These are phyloP conservation scores for Berberis vulgaris DNA, from an alignment of 164 flowering plant genomes.

Conservation along the genomic window DNA sequence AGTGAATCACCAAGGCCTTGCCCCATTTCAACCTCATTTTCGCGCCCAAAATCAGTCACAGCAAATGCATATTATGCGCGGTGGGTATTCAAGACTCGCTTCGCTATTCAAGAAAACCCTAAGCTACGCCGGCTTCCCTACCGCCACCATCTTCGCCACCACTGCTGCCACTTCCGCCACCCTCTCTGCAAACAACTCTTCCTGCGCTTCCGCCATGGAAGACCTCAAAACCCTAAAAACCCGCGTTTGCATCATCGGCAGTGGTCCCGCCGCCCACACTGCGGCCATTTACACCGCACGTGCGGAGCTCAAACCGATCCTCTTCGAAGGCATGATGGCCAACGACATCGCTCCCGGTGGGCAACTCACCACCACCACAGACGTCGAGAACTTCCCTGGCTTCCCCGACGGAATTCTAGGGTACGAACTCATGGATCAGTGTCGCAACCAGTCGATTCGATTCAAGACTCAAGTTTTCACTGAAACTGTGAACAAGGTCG, in stretches of 20 bases:
- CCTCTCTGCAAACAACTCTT: slow-evolving; percentile 13
- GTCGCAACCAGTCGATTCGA: slow-evolving; percentile 51
- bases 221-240: slow-evolving; percentile 21
- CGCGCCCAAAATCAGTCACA: no score
- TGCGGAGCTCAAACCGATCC: slow-evolving; percentile 82
- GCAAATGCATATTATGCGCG: no score
- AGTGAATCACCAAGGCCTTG: no score
- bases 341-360: slow-evolving; percentile 96
- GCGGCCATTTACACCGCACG: slow-evolving; percentile 93
- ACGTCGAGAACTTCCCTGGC: slow-evolving; percentile 97
- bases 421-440: slow-evolving; percentile 59
- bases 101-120: slow-evolving; percentile 7
- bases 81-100: neutral
- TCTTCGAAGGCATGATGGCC: slow-evolving; percentile 98
- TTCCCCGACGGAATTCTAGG: slow-evolving; percentile 81
- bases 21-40: no score
- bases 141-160: slow-evolving; percentile 18
- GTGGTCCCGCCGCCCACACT: slow-evolving; percentile 96
- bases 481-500: slow-evolving; percentile 69
- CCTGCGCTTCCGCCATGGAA: slow-evolving; percentile 10
- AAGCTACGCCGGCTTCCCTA: slow-evolving; percentile 9
- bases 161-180: slow-evolving; percentile 5
- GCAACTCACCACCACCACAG: slow-evolving; percentile 93
- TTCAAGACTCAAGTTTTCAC: slow-evolving; percentile 71
- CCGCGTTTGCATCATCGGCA: slow-evolving; percentile 83